Base-by-base conservation (phyloP, 306 rosid genomes). In the Bauhinia variegata region DNA sequence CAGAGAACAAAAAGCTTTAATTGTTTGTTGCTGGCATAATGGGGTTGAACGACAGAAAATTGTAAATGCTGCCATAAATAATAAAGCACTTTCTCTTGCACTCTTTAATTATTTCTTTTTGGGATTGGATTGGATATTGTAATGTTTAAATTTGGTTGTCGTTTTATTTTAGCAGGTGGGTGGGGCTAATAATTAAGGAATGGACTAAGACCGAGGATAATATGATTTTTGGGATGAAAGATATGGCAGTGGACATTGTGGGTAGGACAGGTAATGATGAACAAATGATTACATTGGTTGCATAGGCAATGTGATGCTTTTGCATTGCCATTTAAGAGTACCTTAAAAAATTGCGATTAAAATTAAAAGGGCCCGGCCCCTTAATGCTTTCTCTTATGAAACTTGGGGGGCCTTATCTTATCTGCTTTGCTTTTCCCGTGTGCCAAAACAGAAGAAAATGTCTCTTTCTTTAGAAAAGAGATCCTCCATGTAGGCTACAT, bases 201-300 rank as follows among this genome's bases (percentile, higher is more conserved):
- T 30, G 73, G 68, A 68, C 60, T 72, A n/a, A n/a, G 18, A 34
- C 44, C 14, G 43, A 54, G 62, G 46, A 53, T 58, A 65, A 42
- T 62, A 65, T 70, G 34, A 63, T 71, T 30, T n/a, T 64, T 71
- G 57, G 54, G 57, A 46, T 48, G 72, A 50, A 73, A 48, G 48
- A 60, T 54, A 65, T 72, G 72, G 54, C 19, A 44, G 66, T 56
- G 30, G 53, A 52, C 70, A 73, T 5, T 18, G 14, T 37, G 60
- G 67, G 52, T 14, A 7, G 75, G 67, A 59, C n/a, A 59, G 51
- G 6, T 50, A 43, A 73, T 81, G 52, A 80, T 80, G 71, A 54
- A 63, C 49, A 33, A 68, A 76, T 80, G 79, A 80, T 80, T 76
- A 59, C 52, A 33, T n/a, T 68, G 33, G 34, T n/a, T 68, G 33